Conservation (phyloP, 2,329 filamentous ascomycete species). For the Catunica adiposa region DNA sequence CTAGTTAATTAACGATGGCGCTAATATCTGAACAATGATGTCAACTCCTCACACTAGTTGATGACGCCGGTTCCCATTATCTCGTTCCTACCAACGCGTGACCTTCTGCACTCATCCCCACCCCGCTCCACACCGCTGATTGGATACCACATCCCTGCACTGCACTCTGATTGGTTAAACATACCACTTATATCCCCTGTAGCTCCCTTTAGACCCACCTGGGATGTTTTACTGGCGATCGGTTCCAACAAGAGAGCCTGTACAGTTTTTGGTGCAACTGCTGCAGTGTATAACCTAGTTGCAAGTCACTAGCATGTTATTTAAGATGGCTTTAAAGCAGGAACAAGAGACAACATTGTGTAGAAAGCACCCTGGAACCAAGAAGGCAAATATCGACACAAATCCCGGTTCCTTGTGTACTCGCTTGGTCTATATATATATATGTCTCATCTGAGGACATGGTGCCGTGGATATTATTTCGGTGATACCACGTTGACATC, state of each 20-base stretch:
- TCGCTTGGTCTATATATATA: background rate
- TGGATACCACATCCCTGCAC: background rate
- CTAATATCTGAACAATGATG: background rate
- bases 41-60: too few species aligned
- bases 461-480: background rate
- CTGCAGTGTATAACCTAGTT: background rate
- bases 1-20: too few species aligned
- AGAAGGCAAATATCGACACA: too few species aligned
- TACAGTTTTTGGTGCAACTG: background rate
- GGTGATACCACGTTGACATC: background rate
- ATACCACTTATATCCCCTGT: constrained; percentile 2
- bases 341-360: background rate
- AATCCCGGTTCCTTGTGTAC: too few species aligned
- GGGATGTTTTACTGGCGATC: background rate
- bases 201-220: background rate
- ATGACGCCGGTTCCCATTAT: too few species aligned
- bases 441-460: background rate
- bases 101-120: background rate
- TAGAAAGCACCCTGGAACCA: too few species aligned
- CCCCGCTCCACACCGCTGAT: background rate
- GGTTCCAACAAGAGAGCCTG: background rate
- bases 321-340: background rate
- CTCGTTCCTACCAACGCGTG: background rate
- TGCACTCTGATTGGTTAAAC: background rate
- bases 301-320: background rate